Base-by-base conservation (phyloP, 257 asterid genomes). In the Anisodus acutangulus region DNA sequence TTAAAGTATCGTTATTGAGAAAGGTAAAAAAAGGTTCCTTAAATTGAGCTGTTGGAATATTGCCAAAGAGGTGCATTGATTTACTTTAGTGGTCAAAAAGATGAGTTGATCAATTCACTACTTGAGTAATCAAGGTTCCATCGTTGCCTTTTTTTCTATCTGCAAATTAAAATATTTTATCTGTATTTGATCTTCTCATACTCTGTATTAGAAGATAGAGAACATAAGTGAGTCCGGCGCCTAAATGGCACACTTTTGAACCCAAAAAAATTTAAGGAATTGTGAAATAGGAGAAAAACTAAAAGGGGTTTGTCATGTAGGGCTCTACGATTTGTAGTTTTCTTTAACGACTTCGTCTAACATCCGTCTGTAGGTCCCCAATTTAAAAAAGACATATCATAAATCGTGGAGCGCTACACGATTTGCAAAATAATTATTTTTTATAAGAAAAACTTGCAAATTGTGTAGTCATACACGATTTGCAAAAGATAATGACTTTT, bases 81-180 rank as follows among this genome's bases (percentile, higher is more conserved):
- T 74, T 74, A 22, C 19, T 76, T 76, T 76, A 51, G 19, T 26
- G 81, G 81, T 53, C 63, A 49, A 76, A 49, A 76, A 49, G 63
- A 26, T 51, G 81, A 0, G 26, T 19, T 26, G 45, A 51, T 74
- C 22, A 51, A 49, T 22, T 51, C 63, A 76, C 81, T 76, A 76
- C 13, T 76, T 51, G 63, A 49, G 62, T 72, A 51, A 6, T 76
- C 22, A 76, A 76, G 62, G 19, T 63, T 76, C 81, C 45, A 76
- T 26, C 47, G 4, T 22, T 5, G 45, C 45, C 15, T 76, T 45
- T 49, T 11, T 39, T 6, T 2, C 17, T 5, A 7, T 74, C 12
- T 2, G 2, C 22, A 74, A 74, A 74, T 19, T 49, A 72, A 72
- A 39, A 72, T 74, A 11, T 74, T 47, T 5, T 74, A 72, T 49